Conservation (phyloP, 106 monocot genomes). For the Dendrobium officinale region DNA sequence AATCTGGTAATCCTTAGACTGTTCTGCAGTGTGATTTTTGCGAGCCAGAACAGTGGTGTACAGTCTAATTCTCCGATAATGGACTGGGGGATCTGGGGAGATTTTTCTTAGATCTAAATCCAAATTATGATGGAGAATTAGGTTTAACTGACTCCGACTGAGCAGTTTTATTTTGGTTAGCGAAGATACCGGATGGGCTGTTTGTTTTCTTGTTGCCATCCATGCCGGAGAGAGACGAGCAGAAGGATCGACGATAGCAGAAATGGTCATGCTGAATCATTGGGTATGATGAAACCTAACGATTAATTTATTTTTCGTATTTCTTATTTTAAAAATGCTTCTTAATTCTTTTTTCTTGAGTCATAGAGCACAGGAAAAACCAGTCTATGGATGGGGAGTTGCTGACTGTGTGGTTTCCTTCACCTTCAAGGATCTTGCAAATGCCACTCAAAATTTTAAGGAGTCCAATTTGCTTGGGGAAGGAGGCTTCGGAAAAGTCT, state of each 20-base stretch:
- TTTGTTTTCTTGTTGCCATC: constrained; percentile 28
- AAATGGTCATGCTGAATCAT: constrained; percentile 3
- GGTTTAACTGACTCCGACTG: not conserved
- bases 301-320: not conserved
- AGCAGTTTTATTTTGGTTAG: not conserved
- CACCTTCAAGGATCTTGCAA: constrained; percentile 60
- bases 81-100: not conserved
- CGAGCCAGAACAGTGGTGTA: not conserved
- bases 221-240: constrained; percentile 18
- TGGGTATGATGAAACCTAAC: constrained; percentile 8
- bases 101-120: not conserved
- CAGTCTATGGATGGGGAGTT: constrained; percentile 10
- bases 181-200: constrained; percentile 19
- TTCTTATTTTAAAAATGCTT: not conserved
- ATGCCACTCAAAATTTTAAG: constrained; percentile 69
- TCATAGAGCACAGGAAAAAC: constrained; percentile 23
- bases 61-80: not conserved
- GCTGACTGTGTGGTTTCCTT: constrained; percentile 47
- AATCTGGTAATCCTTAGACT: not conserved
- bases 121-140: not conserved
- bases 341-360: not conserved
- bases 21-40: not conserved
- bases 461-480: constrained; percentile 74
- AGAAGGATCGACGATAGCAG: constrained; percentile 34
- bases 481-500: constrained; percentile 89